Evolutionary conservation across 495 filamentous ascomycete genomes (phyloP), one percentile per base, ranked within the genome.

Genomic region (Xylona heveae): DNA sequence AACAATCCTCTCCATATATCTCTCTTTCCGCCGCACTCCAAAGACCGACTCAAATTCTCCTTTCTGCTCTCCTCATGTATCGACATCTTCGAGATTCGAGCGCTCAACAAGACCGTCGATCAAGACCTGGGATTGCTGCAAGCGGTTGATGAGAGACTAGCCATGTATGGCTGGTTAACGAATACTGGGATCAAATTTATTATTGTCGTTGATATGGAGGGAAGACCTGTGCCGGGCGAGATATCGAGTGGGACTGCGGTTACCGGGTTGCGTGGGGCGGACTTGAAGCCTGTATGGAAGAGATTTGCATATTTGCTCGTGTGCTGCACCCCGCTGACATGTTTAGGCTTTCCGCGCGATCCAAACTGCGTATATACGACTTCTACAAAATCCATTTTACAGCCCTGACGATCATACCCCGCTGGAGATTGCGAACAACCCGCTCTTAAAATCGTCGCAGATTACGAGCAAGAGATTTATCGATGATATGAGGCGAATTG

Each of bases 331-430:
- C n/a, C n/a, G 6, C 6, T 20, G 22, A 39, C 23, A 15, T 35
- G 5, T 10, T 14, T 33, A 84, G 79, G 79, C 82, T 12, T 97
- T 97, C 44, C 68, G 71, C 46, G 80, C 83, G 4, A 59, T 95
- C 43, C 88, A 95, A 54, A 77, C 67, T 16, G 83, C 88, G 15
- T 97, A 94, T 42, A 78, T 94, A 28, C 57, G 66, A 37, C 58
- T 97, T 31, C 53, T 95, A 28, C 79, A 92, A 51, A 94, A 97
- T 45, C 88, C 88, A 1, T 97, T 97, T 50, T 95, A 83, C 48
- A 70, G 74, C 24, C 85, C 83, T 19, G 85, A 93, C 48, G 78
- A 84, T 40, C 74, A 84, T 42, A 62, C 62, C 24, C 71, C 73
- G 13, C 30, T 50, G 19, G 36, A 48, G 15, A 44, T 51, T 17